Evolutionary conservation across 495 filamentous ascomycete species (phyloP).

Genomic region (Articulospora tetracladia): DNA sequence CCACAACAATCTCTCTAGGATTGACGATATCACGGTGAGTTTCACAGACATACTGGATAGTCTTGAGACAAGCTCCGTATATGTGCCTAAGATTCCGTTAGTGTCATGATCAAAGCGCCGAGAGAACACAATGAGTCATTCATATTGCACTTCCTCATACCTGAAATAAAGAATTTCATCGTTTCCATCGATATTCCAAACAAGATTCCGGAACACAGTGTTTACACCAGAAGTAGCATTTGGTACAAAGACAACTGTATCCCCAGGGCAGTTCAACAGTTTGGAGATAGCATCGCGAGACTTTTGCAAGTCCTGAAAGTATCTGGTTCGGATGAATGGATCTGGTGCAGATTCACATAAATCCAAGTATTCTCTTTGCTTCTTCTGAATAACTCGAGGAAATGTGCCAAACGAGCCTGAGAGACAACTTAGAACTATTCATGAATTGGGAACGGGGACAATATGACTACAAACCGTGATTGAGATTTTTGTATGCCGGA

Average conservation of each 20-base stretch:
- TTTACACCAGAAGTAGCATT: conserved; percentile 82
- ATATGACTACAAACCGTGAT: conserved; percentile 59
- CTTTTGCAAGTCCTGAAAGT: conserved; percentile 53
- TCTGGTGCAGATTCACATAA: conserved; percentile 63
- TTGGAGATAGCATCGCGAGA: conserved; percentile 60
- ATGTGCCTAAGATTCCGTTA: conserved; percentile 29
- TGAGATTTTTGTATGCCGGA: conserved; percentile 65
- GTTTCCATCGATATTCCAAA: conserved; percentile 42
- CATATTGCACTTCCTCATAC: not conserved
- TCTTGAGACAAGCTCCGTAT: conserved; percentile 72
- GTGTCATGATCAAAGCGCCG: not conserved
- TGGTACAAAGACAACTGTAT: conserved; percentile 69
- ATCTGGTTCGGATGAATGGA: conserved; percentile 63
- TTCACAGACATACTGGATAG: conserved; percentile 65
- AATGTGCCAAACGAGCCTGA: conserved; percentile 78
- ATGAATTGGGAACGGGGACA: not conserved
- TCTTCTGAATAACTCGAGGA: conserved; percentile 54
- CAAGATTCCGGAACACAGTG: conserved; percentile 71
- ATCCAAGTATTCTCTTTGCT: conserved; percentile 55
- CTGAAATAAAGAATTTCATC: conserved; percentile 66
- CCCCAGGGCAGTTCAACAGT: conserved; percentile 55
- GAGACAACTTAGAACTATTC: not conserved
- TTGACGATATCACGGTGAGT: conserved; percentile 29
- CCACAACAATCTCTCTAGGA: conserved; percentile 37
- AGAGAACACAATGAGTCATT: not conserved